Base-by-base conservation (phyloP, 148 eudicot species). In the Nepenthes gracilis region DNA sequence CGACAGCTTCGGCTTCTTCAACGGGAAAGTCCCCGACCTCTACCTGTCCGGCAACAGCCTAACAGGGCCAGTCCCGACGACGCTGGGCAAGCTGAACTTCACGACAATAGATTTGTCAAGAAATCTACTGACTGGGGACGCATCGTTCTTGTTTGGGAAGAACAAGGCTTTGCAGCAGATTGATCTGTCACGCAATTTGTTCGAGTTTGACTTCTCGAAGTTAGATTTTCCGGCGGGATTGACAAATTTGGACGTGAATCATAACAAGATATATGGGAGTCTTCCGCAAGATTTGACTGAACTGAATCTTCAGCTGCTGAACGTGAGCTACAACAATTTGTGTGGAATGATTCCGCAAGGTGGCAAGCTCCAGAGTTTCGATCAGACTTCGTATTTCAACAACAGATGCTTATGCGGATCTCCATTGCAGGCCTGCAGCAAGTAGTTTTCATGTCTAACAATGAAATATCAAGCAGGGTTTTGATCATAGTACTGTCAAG, bases 101-200 rank as follows among this genome's bases (percentile, higher is more conserved):
- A 33, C 52, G 8, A 1, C 5, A 2, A n/a, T 78, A 9, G 60
- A 64, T 10, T 37, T 78, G 10, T 64, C 74, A 1, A 35, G 66
- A 5, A 81, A 81, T 69, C 53, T 43, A 49, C 49, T 82, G 1
- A 45, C 60, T 0, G 76, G 76, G 9, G 64, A 63, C 13, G 72
- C 72, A 48, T 73, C 76, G 1, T 73, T 73, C 56, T 59, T 73
- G 54, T 67, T 73, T 59, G 72, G 60, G n/a, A 67, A 58, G 64
- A 40, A 14, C 40, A 62, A 67, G 33, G 59, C 47, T 2, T 0
- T 52, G 2, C 13, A 48, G 2, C 12, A 35, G 12, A 43, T 72
- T 0, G 40, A 59, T 2, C 4, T 73, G 2, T 43, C 45, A 0
- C 12, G 63, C 50, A 73, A 73, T 52, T 3, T 6, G 6, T 59